Base-by-base conservation (phyloP, 768 basidiomycete genomes). In the Mrakia blollopis region DNA sequence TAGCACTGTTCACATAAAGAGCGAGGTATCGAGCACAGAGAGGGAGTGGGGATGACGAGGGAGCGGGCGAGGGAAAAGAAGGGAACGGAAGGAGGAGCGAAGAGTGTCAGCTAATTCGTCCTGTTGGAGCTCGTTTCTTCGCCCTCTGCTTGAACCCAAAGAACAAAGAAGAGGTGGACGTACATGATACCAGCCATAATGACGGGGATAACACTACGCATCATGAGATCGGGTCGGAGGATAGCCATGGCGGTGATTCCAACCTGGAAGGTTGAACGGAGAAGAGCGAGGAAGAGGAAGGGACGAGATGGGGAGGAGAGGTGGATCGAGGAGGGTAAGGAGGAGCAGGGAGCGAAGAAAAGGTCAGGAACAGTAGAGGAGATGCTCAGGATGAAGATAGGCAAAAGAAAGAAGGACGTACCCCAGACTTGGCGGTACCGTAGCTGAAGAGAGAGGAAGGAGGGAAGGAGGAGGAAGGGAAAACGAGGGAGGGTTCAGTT, bases 371-470 rank as follows among this genome's bases (percentile, higher is more conserved):
- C 44, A 6, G 18, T n/a, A 10, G 25, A 44, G n/a, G 50, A 4
- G 30, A 32, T 14, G 39, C 1, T 25, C 32, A n/a, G 11, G 44
- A 41, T 6, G 16, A 18, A 16, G 8, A 54, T 21, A 7, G 25
- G 39, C 10, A 39, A 67, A 23, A 50, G 44, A 72, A n/a, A 9
- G 16, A 50, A 21, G 37, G 28, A 77, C 83, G 81, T 70, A 86
- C 97, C 82, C 97, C 97, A 81, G 97, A 97, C 86, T 98, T 99
- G 83, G 97, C 94, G 65, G 96, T 98, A 79, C 97, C 97, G 87
- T 99, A 98, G 86, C 94, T 96, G 81, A 25, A 23, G 32, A 28
- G 62, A 6, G 23, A 25, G 41, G 52, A 39, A 21, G 50, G 32
- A 39, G 68, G 37, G 60, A 52, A 25, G 54, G 16, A 78, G 41